Percentiles rank a stretch among this genome's conserved stretches.
Evolutionary conservation across 2,329 filamentous ascomycete genomes (phyloP).

Genomic region (Calonectria crousiana): DNA sequence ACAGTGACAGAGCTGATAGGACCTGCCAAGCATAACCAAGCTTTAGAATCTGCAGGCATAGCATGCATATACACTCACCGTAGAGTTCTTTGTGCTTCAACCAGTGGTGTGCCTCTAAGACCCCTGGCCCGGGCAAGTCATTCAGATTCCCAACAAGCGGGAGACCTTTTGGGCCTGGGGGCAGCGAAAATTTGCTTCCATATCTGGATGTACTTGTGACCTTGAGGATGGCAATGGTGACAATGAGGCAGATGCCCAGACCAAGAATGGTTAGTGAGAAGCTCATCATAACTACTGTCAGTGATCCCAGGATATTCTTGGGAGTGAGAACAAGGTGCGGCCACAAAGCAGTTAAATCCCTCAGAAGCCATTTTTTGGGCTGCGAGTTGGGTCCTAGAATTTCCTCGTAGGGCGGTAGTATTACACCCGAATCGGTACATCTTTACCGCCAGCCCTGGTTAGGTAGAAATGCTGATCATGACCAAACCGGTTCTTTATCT

Average conservation of each 20-base stretch:
- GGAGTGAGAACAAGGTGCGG: neutral
- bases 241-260: neutral
- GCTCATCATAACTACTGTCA: neutral
- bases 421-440: neutral
- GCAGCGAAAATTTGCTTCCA: constrained; percentile 3
- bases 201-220: neutral
- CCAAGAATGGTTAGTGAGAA: neutral
- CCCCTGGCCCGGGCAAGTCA: constrained; percentile 24
- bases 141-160: constrained; percentile 31
- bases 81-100: constrained; percentile 33
- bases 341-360: neutral
- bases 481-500: neutral
- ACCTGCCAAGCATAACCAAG: constrained; percentile 52
- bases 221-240: neutral
- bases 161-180: constrained; percentile 32
- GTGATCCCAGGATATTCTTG: neutral
- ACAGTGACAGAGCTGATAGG: constrained; percentile 52
- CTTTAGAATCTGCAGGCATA: neutral
- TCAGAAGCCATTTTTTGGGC: neutral
- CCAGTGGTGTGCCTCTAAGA: constrained; percentile 34
- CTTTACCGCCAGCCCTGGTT: neutral
- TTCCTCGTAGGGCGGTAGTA: neutral
- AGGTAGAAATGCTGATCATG: neutral
- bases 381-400: neutral
- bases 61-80: neutral